Conservation (phyloP, 176 grass and related monocot species). For the Panicum miliaceum region DNA sequence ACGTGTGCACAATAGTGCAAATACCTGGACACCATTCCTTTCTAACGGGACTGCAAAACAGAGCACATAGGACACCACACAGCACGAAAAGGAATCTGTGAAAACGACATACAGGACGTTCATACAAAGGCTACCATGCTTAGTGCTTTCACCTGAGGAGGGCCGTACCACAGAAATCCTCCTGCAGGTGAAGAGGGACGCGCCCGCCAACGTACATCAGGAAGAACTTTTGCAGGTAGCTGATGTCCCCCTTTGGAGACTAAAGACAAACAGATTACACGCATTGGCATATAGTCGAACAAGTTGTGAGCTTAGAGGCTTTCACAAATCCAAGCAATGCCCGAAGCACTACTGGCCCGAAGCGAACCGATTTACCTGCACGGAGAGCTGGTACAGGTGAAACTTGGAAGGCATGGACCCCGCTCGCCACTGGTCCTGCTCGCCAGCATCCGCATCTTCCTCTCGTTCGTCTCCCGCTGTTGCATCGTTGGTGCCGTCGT, state of each 20-base stretch:
- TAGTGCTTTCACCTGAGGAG: conserved; percentile 72
- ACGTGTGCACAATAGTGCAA: background rate
- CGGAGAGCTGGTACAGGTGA: conserved; percentile 82
- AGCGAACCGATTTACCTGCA: conserved; percentile 60
- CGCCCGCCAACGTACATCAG: conserved; percentile 85
- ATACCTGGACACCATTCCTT: background rate
- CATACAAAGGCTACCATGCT: conserved; percentile 16
- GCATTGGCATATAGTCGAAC: conserved; percentile 43
- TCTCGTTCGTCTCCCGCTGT: conserved; percentile 43
- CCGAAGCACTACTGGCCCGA: background rate
- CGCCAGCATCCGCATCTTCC: conserved; percentile 23
- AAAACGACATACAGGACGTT: background rate
- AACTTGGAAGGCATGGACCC: conserved; percentile 70
- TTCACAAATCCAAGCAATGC: background rate
- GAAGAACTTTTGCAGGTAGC: conserved; percentile 88
- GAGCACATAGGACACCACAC: background rate
- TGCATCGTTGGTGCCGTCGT: conserved; percentile 45
- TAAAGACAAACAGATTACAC: conserved; percentile 21
- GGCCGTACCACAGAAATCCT: conserved; percentile 94
- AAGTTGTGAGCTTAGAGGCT: background rate
- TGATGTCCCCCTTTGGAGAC: conserved; percentile 93
- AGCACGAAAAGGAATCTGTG: background rate
- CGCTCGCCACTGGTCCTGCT: conserved; percentile 7
- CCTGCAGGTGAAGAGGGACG: conserved; percentile 75
- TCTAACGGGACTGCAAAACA: background rate